phyloP scores from a whole-genome alignment of 306 rosid genomes.

The Sesbania bispinosa region DNA sequence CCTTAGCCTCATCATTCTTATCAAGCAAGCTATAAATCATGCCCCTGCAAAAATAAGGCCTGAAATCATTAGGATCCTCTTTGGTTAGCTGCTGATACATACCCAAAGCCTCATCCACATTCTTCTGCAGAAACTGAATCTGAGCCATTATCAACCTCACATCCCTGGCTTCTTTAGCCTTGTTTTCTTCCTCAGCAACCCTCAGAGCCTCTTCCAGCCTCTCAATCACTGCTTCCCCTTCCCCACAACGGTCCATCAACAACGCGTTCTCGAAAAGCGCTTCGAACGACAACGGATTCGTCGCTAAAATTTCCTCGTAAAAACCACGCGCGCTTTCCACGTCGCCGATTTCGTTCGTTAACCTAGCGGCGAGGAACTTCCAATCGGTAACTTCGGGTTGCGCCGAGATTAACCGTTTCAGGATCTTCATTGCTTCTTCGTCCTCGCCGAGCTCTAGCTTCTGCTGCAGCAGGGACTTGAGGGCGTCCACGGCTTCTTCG shows the following conservation, averaged over 20 bases:
- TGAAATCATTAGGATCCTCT: slow-evolving; percentile 75
- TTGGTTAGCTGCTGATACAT: slow-evolving; percentile 47
- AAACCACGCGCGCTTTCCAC: slow-evolving; percentile 41
- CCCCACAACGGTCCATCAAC: slow-evolving; percentile 81
- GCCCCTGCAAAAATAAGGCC: slow-evolving; percentile 87
- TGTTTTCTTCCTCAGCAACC: slow-evolving; percentile 58
- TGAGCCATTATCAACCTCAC: slow-evolving; percentile 85
- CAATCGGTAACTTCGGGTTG: slow-evolving; percentile 69
- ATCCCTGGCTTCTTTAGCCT: slow-evolving; percentile 66
- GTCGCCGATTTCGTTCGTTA: slow-evolving; percentile 53
- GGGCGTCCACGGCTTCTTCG: slow-evolving; percentile 54
- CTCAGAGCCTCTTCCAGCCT: slow-evolving; percentile 66
- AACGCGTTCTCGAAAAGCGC: slow-evolving; percentile 83
- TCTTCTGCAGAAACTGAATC: slow-evolving; percentile 78
- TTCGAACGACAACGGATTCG: slow-evolving; percentile 65
- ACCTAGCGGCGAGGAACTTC: slow-evolving; percentile 72
- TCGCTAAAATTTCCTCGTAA: slow-evolving; percentile 61
- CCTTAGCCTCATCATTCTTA: slow-evolving; percentile 71
- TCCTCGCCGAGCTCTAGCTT: slow-evolving; percentile 81
- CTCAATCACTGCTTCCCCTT: slow-evolving; percentile 59
- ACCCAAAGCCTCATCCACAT: slow-evolving; percentile 68
- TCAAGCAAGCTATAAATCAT: slow-evolving; percentile 90
- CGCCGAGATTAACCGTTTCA: slow-evolving; percentile 48
- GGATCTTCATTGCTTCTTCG: slow-evolving; percentile 58
- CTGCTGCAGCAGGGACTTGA: slow-evolving; percentile 71